phyloP scores from a whole-genome alignment of 441 rosid genomes.

The Iberis amara region DNA sequence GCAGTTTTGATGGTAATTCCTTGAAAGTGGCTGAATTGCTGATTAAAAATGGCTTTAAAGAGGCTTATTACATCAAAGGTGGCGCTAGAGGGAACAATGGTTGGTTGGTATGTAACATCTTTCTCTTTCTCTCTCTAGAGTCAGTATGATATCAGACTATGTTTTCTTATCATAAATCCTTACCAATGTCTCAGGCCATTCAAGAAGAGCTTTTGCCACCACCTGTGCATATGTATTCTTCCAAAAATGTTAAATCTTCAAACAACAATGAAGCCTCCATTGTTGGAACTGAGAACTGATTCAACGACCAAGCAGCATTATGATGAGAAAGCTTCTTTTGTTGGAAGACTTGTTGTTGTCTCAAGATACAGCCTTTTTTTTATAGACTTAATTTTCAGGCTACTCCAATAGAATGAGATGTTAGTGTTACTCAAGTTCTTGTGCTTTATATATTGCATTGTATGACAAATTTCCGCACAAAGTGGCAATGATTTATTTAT shows the following conservation, averaged over 20 bases:
- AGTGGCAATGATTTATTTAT: too few relatives aligned
- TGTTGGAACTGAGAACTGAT: conserved; percentile 32
- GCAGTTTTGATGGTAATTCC: conserved; percentile 65
- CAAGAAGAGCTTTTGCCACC: conserved; percentile 67
- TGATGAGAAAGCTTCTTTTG: conserved; percentile 3
- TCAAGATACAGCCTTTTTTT: conserved; percentile 7
- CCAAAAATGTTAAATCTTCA: conserved; percentile 36
- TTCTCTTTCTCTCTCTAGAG: not conserved
- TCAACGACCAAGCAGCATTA: not conserved
- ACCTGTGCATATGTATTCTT: conserved; percentile 41
- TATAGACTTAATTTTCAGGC: not conserved
- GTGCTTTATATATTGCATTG: not conserved
- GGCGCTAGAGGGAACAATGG: conserved; percentile 76
- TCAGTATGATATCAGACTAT: not conserved
- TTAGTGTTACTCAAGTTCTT: not conserved
- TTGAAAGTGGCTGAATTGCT: conserved; percentile 49
- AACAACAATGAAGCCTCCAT: conserved; percentile 29
- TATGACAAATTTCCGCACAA: not conserved
- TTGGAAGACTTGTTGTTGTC: conserved; percentile 7
- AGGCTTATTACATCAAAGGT: conserved; percentile 70
- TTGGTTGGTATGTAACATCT: conserved; percentile 47
- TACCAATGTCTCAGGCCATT: conserved; percentile 39
- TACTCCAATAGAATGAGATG: not conserved
- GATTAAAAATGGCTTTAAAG: conserved; percentile 67
- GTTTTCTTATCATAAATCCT: not conserved